A percentile compares a stretch with the other conserved stretches of the same genome.
These are phyloP conservation scores for Cunninghamia lanceolata DNA, from an alignment of 75 land plant species.

Conservation along the genomic window DNA sequence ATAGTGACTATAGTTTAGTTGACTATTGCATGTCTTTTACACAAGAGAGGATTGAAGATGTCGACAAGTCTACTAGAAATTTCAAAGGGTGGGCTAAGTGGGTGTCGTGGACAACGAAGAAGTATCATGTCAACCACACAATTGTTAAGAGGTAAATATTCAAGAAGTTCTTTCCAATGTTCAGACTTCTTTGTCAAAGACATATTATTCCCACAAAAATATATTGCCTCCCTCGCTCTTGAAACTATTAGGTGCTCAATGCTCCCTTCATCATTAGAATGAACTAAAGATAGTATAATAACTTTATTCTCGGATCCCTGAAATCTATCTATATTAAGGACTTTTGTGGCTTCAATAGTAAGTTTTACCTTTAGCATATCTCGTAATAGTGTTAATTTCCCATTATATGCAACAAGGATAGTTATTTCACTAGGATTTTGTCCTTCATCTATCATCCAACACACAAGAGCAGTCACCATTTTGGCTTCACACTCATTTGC, in stretches of 20 bases:
- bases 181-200: neutral
- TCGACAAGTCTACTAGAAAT: no score
- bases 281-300: neutral
- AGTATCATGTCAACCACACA: no score
- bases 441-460: slow-evolving; percentile 19
- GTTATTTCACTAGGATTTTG: slow-evolving; percentile 10
- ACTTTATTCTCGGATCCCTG: slow-evolving; percentile 7
- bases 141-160: no score
- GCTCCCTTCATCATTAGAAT: slow-evolving; percentile 15
- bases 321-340: neutral
- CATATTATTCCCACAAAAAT: slow-evolving; percentile 8
- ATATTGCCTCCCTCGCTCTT: no score
- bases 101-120: no score
- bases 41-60: no score
- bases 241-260: slow-evolving; percentile 22
- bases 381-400: slow-evolving; percentile 4
- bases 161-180: slow-evolving; percentile 9
- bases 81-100: no score
- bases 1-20: no score
- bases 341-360: neutral
- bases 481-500: slow-evolving; percentile 17
- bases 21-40: no score
- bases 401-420: slow-evolving; percentile 20
- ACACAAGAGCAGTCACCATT: slow-evolving; percentile 23
- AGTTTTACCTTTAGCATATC: neutral